phyloP scores from a whole-genome alignment of 768 basidiomycete genomes.

The Lentinula sp. region DNA sequence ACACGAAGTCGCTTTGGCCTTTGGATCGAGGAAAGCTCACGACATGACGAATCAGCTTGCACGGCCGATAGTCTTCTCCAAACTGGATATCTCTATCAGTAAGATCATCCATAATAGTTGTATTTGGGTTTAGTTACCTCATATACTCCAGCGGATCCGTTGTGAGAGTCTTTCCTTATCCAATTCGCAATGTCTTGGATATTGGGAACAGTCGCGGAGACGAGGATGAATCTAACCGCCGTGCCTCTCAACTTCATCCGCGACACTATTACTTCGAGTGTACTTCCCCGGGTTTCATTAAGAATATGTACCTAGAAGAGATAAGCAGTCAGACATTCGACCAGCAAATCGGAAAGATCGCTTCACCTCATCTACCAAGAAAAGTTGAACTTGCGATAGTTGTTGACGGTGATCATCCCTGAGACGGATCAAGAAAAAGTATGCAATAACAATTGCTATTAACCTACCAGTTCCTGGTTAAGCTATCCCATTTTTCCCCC shows the following conservation, averaged over 20 bases:
- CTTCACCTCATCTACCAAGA: conserved; percentile 85
- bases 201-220: conserved; percentile 94
- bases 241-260: conserved; percentile 80
- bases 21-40: conserved; percentile 60
- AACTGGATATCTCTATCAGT: conserved; percentile 46
- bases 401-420: conserved; percentile 64
- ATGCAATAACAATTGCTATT: background rate
- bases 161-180: conserved; percentile 47
- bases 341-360: background rate
- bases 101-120: background rate
- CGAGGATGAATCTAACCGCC: conserved; percentile 74
- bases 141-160: conserved; percentile 55
- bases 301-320: conserved; percentile 77
- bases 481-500: conserved; percentile 96
- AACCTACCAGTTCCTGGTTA: conserved; percentile 78
- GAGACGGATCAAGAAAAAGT: background rate
- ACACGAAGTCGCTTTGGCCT: conserved; percentile 74
- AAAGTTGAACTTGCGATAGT: conserved; percentile 65
- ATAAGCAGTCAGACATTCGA: background rate
- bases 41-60: conserved; percentile 68
- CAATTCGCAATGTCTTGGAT: conserved; percentile 85
- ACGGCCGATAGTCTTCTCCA: conserved; percentile 88
- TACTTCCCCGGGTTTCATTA: conserved; percentile 85
- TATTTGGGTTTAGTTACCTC: conserved; percentile 37
- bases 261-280: conserved; percentile 90